Base-by-base conservation (phyloP, 2,329 filamentous ascomycete species). In the Colletotrichum musae region DNA sequence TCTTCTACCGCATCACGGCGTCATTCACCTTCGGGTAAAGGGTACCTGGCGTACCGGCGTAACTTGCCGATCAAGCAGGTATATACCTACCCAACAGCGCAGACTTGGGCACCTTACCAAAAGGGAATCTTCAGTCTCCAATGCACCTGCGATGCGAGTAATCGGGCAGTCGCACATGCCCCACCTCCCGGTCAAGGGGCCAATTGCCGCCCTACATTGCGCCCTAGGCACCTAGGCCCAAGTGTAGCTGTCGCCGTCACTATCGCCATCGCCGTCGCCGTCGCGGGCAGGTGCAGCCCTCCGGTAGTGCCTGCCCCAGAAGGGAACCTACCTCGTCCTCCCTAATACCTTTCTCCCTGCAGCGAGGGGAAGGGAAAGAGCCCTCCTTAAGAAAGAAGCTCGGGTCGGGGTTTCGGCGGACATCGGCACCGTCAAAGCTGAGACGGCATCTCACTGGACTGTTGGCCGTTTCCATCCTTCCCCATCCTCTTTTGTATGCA, bases 341-440 rank as follows among this genome's bases (percentile, higher is more conserved):
- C 21, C 21, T 21, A 21, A 21, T 21, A 21, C 21, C 21, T 21
- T 21, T 36, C 32, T 10, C 32, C 10, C 32, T 36, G 32, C 32
- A 36, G 32, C 21, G 32, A 36, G 10, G 32, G 9, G 32, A 10
- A 10, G 24, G 41, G 15, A 45, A 43, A 24, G 28, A 10, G 28
- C 54, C 54, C 36, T 21, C 21, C 2, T 21, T 21, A 21, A 48
- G 16, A 58, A 58, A 54, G 47, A 64, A 64, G 53, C 53, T 50
- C 54, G 58, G 18, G 50, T 45, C 51, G 26, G 66, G 18, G 62
- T 69, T 60, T 69, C 62, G 62, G 62, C 51, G 57, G 56, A 51
- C 50, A 26, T 66, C 43, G 62, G 62, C 51, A 69, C 57, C 67
- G 43, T 66, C 62, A 69, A 66, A 69, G 67, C 67, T 66, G 62